These are phyloP conservation scores for Magnaporthiopsis incrustans DNA, from an alignment of 2,329 filamentous ascomycete species.

Conservation along the genomic window DNA sequence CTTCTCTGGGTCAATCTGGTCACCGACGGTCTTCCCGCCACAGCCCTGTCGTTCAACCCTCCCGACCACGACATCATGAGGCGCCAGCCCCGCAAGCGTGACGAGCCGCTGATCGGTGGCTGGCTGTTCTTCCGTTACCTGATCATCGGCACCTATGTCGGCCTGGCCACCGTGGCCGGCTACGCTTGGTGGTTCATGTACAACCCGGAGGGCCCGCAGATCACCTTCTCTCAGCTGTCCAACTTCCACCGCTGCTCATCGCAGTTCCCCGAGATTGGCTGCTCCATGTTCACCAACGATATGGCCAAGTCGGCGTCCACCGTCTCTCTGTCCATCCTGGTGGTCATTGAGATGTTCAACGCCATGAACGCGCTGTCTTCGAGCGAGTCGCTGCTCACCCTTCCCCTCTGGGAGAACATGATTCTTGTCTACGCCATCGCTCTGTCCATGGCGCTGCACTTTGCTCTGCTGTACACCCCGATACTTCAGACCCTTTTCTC, in stretches of 20 bases:
- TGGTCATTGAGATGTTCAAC: conserved; percentile 99
- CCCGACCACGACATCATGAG: conserved; percentile 98
- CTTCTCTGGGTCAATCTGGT: conserved; percentile 98
- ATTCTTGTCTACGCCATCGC: conserved; percentile 93
- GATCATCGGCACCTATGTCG: conserved; percentile 92
- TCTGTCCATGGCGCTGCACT: conserved; percentile 90
- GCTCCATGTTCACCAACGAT: conserved; percentile 81
- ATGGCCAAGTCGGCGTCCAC: conserved; percentile 87
- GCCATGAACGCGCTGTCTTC: conserved; percentile 97
- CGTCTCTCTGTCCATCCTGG: conserved; percentile 81
- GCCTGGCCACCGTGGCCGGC: conserved; percentile 86
- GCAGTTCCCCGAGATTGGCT: conserved; percentile 82
- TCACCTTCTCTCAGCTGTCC: conserved; percentile 78
- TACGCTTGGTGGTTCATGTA: conserved; percentile 99
- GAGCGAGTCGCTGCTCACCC: conserved; percentile 84
- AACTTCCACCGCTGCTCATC: conserved; percentile 91
- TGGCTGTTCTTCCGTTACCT: conserved; percentile 98
- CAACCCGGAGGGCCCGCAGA: conserved; percentile 82
- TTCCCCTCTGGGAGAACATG: conserved; percentile 98
- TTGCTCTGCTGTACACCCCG: conserved; percentile 85
- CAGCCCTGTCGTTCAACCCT: conserved; percentile 94
- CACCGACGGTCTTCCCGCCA: conserved; percentile 92
- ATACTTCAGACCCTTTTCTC: conserved; percentile 84
- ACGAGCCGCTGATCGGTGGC: conserved; percentile 84
- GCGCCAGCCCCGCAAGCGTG: conserved; percentile 80